Base-by-base conservation (phyloP, 768 basidiomycete species). In the Mycena olivaceomarginata region DNA sequence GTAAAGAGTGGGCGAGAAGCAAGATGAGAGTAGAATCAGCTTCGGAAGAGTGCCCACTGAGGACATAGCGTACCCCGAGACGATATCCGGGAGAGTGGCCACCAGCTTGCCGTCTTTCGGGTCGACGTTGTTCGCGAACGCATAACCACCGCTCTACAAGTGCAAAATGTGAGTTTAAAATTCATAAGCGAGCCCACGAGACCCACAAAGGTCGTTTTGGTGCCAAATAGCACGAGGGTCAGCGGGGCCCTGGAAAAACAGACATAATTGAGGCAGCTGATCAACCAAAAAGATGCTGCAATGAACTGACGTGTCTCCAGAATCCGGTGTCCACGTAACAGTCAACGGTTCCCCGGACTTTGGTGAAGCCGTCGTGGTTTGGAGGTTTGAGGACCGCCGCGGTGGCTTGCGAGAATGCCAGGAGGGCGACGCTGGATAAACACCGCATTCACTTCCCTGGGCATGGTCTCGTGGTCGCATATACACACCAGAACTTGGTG, bases 321-420 rank as follows among this genome's bases (percentile, higher is more conserved):
- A 10, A n/a, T 57, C 67, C 43, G 76, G 59, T 15, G 40, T n/a
- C 76, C 72, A 77, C 2, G 72, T 77, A 6, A 74, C n/a, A n/a
- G 56, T 60, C 1, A 74, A 20, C 0, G 3, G 59, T 4, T 39
- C 62, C 0, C 72, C 72, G 11, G 76, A 68, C 46, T 51, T 41
- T 1, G 51, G n/a, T 18, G n/a, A 11, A 5, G 15, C 11, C 16
- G 72, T 4, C 16, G 72, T 4, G 31, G 39, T 68, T 41, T 73
- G 76, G 41, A 77, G 51, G 56, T 74, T 65, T 2, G 76, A 73
- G 48, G n/a, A 77, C 13, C 0, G 76, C 76, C 1, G 57, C 67
- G 39, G 37, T 51, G 5, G 51, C 53, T 13, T 56, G 56, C 53
- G 57, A 63, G 51, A 77, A 46, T 10, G 63, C 62, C 2, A 77